Evolutionary conservation across 192 early-diverging fungal species (phyloP).

Genomic region (Coemansia sp.): DNA sequence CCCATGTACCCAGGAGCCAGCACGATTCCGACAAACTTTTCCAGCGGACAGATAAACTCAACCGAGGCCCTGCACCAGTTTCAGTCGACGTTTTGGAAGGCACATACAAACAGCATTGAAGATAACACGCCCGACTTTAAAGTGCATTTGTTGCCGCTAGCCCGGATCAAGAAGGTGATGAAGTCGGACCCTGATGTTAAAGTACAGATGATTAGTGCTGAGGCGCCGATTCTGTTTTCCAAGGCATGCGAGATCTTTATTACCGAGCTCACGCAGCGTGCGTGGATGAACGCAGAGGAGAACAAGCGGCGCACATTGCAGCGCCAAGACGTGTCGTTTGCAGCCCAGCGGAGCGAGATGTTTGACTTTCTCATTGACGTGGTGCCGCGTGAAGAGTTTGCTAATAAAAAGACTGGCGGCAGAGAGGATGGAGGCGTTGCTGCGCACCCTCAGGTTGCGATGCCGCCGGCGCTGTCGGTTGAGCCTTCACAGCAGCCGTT

Average conservation of each 20-base stretch:
- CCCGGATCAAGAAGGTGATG: conserved; percentile 98
- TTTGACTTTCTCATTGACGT: conserved; percentile 98
- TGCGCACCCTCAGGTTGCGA: background rate
- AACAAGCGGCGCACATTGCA: conserved; percentile 95
- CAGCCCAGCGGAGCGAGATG: conserved; percentile 86
- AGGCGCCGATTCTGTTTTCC: conserved; percentile 91
- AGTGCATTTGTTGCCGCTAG: conserved; percentile 84
- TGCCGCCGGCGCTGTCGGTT: background rate
- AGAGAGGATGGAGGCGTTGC: background rate
- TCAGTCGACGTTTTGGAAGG: conserved; percentile 64
- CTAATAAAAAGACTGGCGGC: conserved; percentile 30
- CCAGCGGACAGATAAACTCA: conserved; percentile 52
- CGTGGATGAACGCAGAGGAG: conserved; percentile 92
- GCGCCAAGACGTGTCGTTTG: conserved; percentile 84
- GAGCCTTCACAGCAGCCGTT: conserved; percentile 6
- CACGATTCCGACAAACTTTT: conserved; percentile 53
- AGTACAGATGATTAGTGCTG: conserved; percentile 73
- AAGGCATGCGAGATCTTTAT: conserved; percentile 99
- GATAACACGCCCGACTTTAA: conserved; percentile 83
- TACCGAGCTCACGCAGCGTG: conserved; percentile 78
- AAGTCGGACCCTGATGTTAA: conserved; percentile 96
- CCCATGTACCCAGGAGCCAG: conserved; percentile 51
- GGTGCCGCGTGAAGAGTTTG: conserved; percentile 85
- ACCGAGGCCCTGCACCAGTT: conserved; percentile 50
- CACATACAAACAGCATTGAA: conserved; percentile 64